Percentiles rank a stretch among this genome's conserved stretches.
These are phyloP conservation scores for Pythium sukuiense DNA, from an alignment of 352 stramenopile species.

Conservation along the genomic window DNA sequence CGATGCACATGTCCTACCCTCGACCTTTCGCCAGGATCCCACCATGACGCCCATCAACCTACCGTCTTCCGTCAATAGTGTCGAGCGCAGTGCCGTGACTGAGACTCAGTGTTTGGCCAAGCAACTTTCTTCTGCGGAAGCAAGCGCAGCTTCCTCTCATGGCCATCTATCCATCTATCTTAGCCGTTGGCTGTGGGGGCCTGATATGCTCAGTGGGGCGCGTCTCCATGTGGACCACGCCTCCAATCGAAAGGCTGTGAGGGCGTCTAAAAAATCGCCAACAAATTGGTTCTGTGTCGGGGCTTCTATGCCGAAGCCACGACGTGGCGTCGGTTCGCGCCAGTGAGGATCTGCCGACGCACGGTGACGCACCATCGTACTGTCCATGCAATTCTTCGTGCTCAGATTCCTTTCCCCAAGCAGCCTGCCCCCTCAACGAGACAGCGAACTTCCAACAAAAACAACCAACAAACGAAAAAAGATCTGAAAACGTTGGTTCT, in stretches of 20 bases:
- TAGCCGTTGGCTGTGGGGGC: neutral
- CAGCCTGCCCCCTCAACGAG: neutral
- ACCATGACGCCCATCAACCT: neutral
- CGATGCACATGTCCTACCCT: neutral
- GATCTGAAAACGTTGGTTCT: neutral
- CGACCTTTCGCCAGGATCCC: neutral
- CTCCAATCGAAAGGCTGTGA: neutral
- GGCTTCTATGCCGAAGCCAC: neutral
- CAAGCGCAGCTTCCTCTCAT: neutral
- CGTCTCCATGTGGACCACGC: neutral
- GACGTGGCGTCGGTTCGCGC: neutral
- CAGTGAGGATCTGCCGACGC: neutral
- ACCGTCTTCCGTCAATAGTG: neutral
- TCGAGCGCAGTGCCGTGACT: neutral
- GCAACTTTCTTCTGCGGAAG: neutral
- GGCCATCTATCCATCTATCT: neutral
- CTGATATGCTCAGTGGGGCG: neutral
- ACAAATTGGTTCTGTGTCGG: neutral
- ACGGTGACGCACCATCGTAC: neutral
- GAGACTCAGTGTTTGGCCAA: neutral
- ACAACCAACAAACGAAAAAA: neutral
- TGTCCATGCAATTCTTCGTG: neutral
- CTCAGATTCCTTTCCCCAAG: neutral
- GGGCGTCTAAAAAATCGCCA: neutral
- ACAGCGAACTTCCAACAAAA: neutral